Percentiles rank a stretch among this genome's conserved stretches.
Evolutionary conservation across 2,329 filamentous ascomycete genomes (phyloP).

Genomic region (Calonectria henricotiae): DNA sequence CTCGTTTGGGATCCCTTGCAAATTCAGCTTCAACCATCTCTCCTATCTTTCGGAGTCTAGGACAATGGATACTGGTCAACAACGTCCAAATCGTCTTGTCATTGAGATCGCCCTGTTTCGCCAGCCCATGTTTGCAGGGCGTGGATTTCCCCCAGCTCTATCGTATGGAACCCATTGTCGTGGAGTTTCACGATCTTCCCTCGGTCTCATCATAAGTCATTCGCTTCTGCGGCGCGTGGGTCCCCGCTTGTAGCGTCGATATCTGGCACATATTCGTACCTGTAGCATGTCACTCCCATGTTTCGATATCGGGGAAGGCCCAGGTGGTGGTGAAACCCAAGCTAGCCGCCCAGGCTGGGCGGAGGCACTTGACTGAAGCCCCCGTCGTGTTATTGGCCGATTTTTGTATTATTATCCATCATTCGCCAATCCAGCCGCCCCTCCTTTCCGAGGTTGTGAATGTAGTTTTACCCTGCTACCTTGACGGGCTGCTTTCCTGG

Average conservation of each 20-base stretch:
- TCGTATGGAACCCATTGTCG: constrained; percentile 14
- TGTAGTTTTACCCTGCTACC: constrained; percentile 35
- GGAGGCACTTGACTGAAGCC: constrained; percentile 40
- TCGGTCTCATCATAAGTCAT: not conserved
- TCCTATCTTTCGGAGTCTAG: not conserved
- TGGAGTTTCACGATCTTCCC: constrained; percentile 27
- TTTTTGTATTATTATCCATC: constrained; percentile 29
- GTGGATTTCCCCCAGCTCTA: constrained; percentile 23
- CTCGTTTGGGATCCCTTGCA: constrained; percentile 1
- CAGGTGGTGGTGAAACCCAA: constrained; percentile 45
- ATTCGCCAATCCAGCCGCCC: constrained; percentile 36
- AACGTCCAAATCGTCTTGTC: not conserved
- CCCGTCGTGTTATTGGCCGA: constrained; percentile 29
- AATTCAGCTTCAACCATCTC: not conserved
- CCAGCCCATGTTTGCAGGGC: constrained; percentile 37
- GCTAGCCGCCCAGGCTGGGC: constrained; percentile 35
- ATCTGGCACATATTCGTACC: constrained; percentile 25
- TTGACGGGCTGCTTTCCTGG: constrained; percentile 39
- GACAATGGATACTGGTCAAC: constrained; percentile 15
- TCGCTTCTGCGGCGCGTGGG: constrained; percentile 20
- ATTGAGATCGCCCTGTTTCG: constrained; percentile 42
- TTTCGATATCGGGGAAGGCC: constrained; percentile 38
- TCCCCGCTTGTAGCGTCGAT: constrained; percentile 4
- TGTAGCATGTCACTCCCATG: constrained; percentile 35
- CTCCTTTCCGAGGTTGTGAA: constrained; percentile 28